A percentile compares a stretch with the other conserved stretches of the same genome.
Evolutionary conservation across 2,329 filamentous ascomycete species (phyloP).

Genomic region (Hypoxylon sp.): DNA sequence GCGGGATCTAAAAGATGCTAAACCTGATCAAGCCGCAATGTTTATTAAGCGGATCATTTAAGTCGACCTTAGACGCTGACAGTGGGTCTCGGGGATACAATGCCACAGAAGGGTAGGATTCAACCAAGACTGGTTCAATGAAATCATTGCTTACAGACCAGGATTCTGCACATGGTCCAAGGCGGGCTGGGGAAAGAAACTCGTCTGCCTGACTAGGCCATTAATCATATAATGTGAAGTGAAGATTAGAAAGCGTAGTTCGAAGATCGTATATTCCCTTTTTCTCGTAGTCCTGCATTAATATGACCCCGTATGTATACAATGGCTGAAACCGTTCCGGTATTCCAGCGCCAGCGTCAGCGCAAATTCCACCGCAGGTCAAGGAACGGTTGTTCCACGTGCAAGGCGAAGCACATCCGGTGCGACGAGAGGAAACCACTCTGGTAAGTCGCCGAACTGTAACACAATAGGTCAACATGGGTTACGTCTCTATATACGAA

Average conservation of each 20-base stretch:
- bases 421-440: conserved; percentile 63
- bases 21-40: conserved; percentile 11
- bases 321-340: conserved; percentile 43
- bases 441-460: conserved; percentile 57
- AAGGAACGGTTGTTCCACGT: conserved; percentile 53
- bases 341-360: conserved; percentile 52
- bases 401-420: conserved; percentile 62
- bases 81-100: conserved; percentile 34
- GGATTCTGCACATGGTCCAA: conserved; percentile 12
- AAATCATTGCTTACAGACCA: conserved; percentile 32
- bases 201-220: conserved; percentile 38
- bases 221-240: conserved; percentile 37
- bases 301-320: conserved; percentile 12
- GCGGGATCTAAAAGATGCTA: conserved; percentile 31
- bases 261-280: conserved; percentile 21
- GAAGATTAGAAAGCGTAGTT: conserved; percentile 7
- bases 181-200: conserved; percentile 9
- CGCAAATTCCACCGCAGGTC: conserved; percentile 55
- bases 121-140: conserved; percentile 35
- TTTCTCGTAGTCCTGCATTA: conserved; percentile 18
- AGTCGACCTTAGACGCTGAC: conserved; percentile 28
- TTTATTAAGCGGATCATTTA: conserved; percentile 30
- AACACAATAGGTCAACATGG: conserved; percentile 17
- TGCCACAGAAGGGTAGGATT: conserved; percentile 40
- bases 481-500: conserved; percentile 38